Evolutionary conservation across 192 early-diverging fungal species (phyloP), one percentile per base, ranked within the genome.

Genomic region (Dimargaris verticillata): DNA sequence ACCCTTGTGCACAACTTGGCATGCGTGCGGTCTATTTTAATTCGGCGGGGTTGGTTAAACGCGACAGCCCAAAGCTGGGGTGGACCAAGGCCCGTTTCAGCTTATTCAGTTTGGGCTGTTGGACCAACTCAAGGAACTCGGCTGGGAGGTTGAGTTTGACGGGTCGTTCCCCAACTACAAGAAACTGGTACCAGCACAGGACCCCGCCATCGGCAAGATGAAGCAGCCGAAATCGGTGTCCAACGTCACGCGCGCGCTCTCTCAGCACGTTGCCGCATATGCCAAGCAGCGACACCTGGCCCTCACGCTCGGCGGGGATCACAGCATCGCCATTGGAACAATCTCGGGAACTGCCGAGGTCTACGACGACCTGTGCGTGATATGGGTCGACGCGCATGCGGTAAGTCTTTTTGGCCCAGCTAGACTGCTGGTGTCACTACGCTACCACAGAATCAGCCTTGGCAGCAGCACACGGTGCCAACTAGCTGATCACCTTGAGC

Each of bases 361-460:
- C 26, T 78, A 94, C 72, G 74, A 83, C 64, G 83, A 91, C 61
- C 53, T 88, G 51, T 88, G 89, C 61, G 79, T 97, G 64, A 81
- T 97, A 60, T 97, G 92, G 94, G 80, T 97, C 14, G 92, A 97
- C 70, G 91, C 90, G 24, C 92, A 97, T 62, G 88, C 89, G 46
- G 84, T 86, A 75, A 70, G 80, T 78, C 28, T 24, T 18, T 25
- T 38, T 38, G 33, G 33, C 33, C 33, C 33, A 38, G 33, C 33
- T 38, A 38, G 33, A 7, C 33, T 38, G 33, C 33, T 38, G n/a
- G 33, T 38, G 7, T 38, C 33, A 7, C 33, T 38, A 38, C 33
- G 33, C 33, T 38, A 38, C 7, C 33, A 38, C 7, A 38, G 3
- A 38, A 7, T 38, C 3, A 7, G 33, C 33, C 33, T 2, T 38